Conservation (phyloP, 805 yeast species). For the Pichia exigua region DNA sequence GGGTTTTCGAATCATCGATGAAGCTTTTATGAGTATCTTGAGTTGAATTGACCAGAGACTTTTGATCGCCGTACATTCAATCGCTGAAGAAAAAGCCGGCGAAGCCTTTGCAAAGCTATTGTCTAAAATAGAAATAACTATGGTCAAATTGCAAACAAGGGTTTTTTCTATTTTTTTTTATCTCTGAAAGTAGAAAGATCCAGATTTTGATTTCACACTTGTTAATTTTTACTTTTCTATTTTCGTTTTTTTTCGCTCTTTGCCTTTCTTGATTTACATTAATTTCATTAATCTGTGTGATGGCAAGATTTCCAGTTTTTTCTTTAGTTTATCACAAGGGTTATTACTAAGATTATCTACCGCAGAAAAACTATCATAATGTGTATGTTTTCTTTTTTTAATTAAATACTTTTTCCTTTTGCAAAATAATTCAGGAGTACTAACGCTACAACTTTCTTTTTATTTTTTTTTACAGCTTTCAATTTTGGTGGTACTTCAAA, state of each 20-base stretch:
- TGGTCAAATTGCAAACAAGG: background rate
- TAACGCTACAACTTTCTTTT: background rate
- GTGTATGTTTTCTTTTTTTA: background rate
- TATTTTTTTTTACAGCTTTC: background rate
- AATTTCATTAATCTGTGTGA: no score
- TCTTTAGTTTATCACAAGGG: background rate
- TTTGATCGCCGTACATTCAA: background rate
- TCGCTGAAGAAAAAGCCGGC: background rate
- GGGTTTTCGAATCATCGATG: background rate
- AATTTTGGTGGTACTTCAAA: conserved; percentile 3
- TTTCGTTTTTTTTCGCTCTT: no score
- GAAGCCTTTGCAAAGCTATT: background rate
- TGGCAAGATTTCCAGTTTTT: background rate
- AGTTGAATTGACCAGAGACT: background rate
- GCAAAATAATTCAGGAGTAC: background rate
- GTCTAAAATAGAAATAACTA: background rate
- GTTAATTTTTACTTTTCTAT: no score
- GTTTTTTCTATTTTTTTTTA: no score
- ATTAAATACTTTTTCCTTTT: no score
- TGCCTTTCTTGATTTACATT: no score
- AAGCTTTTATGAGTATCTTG: background rate
- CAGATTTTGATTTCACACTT: no score
- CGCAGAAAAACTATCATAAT: no score
- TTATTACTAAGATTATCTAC: no score
- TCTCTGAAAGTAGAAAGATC: background rate